Conservation (phyloP, 352 stramenopile species). For the Hyaloperonospora brassicae region DNA sequence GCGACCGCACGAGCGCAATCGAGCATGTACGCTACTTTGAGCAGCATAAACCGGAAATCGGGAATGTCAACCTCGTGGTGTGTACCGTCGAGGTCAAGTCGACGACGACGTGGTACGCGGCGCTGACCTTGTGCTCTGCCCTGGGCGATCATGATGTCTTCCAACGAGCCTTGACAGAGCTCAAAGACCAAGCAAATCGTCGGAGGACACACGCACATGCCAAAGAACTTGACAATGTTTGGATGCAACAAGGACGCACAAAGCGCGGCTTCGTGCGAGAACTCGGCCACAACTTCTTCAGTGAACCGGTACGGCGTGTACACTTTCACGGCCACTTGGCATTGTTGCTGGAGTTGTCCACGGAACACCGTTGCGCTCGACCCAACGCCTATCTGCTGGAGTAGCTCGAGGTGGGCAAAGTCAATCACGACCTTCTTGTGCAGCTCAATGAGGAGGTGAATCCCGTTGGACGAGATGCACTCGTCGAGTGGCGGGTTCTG, state of each 20-base stretch:
- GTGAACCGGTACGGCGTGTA: constrained; percentile 49
- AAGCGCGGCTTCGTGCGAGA: constrained; percentile 55
- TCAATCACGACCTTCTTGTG: constrained; percentile 62
- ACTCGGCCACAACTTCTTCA: constrained; percentile 41
- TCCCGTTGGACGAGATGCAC: constrained; percentile 34
- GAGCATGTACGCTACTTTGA: constrained; percentile 54
- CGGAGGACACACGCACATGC: constrained; percentile 56
- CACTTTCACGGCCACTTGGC: constrained; percentile 49
- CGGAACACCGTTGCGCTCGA: constrained; percentile 43
- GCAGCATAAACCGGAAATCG: constrained; percentile 33
- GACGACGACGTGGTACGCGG: constrained; percentile 5
- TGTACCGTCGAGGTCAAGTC: constrained; percentile 12
- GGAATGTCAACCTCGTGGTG: constrained; percentile 3
- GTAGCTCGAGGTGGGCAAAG: constrained; percentile 50
- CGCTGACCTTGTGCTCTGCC: constrained; percentile 4
- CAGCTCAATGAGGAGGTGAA: constrained; percentile 59
- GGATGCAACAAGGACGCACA: constrained; percentile 43
- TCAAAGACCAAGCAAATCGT: constrained; percentile 58
- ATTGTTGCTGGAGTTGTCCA: constrained; percentile 28
- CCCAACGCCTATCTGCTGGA: constrained; percentile 39
- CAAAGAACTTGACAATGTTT: constrained; percentile 59
- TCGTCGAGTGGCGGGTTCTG: constrained; percentile 24
- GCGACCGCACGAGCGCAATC: constrained; percentile 49
- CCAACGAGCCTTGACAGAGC: constrained; percentile 42
- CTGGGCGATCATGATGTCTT: constrained; percentile 32